Conservation (phyloP, 2,329 filamentous ascomycete genomes). For the Paracoccidioides brasiliensis region DNA sequence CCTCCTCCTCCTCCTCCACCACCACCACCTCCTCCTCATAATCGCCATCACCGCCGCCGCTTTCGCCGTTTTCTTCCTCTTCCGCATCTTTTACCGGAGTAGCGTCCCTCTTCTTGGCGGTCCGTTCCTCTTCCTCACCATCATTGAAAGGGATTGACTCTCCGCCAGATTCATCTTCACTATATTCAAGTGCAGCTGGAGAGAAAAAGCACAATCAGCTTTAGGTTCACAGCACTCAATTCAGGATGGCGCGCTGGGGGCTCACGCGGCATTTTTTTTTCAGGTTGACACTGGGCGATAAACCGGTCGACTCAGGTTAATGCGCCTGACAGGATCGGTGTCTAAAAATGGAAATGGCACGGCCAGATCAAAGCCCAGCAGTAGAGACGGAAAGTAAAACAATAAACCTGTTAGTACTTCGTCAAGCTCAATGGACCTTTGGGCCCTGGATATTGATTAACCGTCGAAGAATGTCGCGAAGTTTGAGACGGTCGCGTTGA, state of each 20-base stretch:
- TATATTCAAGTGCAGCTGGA: slow-evolving; percentile 6
- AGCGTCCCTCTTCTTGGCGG: slow-evolving; percentile 7
- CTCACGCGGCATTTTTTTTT: slow-evolving; percentile 30
- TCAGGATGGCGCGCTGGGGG: slow-evolving; percentile 5
- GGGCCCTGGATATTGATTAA: neutral
- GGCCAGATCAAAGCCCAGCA: neutral
- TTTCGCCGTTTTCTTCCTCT: slow-evolving; percentile 15
- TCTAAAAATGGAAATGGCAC: neutral
- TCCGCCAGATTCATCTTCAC: slow-evolving; percentile 23
- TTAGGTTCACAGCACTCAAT: neutral
- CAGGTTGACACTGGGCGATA: neutral
- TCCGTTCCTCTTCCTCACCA: slow-evolving; percentile 12
- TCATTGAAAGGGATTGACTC: slow-evolving; percentile 27
- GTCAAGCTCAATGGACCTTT: neutral
- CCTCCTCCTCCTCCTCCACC: too few relatives aligned
- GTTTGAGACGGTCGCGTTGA: slow-evolving; percentile 17
- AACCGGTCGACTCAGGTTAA: slow-evolving; percentile 10
- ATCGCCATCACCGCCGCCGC: slow-evolving; percentile 9
- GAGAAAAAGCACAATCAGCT: slow-evolving; percentile 1
- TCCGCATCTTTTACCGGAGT: slow-evolving; percentile 10
- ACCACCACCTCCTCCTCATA: too few relatives aligned
- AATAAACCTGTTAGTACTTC: neutral
- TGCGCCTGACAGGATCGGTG: neutral
- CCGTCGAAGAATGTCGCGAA: neutral
- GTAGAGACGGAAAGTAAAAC: neutral